Evolutionary conservation across 2,329 filamentous ascomycete species (phyloP).

Genomic region (Clathrospora elynae): DNA sequence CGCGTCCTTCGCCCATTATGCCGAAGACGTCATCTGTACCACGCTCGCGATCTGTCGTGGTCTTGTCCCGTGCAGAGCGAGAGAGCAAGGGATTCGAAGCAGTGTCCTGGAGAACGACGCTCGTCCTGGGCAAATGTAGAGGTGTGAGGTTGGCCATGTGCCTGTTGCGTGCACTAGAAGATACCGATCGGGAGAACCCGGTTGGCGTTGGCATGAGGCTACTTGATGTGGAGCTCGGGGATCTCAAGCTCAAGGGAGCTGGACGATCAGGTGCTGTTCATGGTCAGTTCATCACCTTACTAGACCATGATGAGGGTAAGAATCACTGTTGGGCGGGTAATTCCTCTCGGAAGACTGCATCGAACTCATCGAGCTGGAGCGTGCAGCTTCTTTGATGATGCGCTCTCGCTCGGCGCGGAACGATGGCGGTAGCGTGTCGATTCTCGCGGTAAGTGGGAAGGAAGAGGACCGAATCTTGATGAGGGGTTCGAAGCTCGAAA

Average conservation of each 20-base stretch:
- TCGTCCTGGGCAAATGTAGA: not conserved
- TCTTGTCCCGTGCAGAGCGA: not conserved
- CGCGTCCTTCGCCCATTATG: not conserved
- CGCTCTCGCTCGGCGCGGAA: conserved; percentile 2
- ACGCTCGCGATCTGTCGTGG: not conserved
- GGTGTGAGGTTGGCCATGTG: not conserved
- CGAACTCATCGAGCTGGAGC: conserved; percentile 1
- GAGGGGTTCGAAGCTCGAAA: too few species aligned
- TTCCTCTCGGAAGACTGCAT: not conserved
- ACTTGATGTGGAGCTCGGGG: conserved; percentile 12
- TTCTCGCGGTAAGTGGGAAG: too few species aligned
- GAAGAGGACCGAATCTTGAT: too few species aligned
- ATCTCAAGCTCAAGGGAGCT: conserved; percentile 28
- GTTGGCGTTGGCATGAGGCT: conserved; percentile 3
- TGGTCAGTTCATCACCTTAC: conserved; percentile 2
- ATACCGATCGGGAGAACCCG: conserved; percentile 14
- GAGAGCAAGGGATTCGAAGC: conserved; percentile 1
- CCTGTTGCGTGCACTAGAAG: conserved; percentile 11
- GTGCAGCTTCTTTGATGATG: not conserved
- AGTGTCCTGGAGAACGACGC: not conserved
- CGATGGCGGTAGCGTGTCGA: conserved; percentile 1
- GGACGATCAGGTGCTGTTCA: conserved; percentile 35
- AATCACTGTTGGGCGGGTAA: conserved; percentile 22
- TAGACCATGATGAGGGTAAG: not conserved
- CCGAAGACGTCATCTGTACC: conserved; percentile 9